A percentile compares a stretch with the other conserved stretches of the same genome.
phyloP scores from a whole-genome alignment of 106 monocot genomes.

The Platanthera guangdongensis region DNA sequence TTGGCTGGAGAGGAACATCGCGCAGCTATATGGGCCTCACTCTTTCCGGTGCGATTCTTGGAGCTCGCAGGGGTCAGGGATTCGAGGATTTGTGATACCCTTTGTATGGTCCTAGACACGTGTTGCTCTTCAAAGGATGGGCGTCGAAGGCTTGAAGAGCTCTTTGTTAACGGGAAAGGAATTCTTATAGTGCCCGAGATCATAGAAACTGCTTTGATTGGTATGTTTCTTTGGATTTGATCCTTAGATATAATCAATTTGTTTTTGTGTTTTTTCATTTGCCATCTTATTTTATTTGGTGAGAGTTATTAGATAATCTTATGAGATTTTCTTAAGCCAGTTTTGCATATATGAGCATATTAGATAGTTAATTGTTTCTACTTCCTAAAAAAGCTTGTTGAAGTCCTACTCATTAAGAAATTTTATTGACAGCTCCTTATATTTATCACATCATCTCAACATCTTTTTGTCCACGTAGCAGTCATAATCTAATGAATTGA shows the following conservation, averaged over 20 bases:
- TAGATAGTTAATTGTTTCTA: too few species aligned
- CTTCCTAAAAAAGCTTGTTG: background rate
- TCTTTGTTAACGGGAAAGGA: constrained; percentile 27
- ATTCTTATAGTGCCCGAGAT: constrained; percentile 37
- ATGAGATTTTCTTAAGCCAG: background rate
- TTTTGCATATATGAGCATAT: background rate
- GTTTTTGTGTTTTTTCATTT: background rate
- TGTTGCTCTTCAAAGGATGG: constrained; percentile 42
- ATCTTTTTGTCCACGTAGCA: too few species aligned
- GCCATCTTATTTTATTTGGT: too few species aligned
- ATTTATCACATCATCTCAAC: too few species aligned
- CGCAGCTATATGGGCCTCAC: constrained; percentile 34
- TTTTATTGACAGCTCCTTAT: too few species aligned
- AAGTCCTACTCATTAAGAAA: background rate
- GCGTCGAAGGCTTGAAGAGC: constrained; percentile 34
- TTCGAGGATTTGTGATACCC: constrained; percentile 26
- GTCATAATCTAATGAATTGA: too few species aligned
- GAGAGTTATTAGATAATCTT: too few species aligned
- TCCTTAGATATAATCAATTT: background rate
- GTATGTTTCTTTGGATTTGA: constrained; percentile 10
- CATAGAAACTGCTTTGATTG: constrained; percentile 30
- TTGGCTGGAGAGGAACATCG: constrained; percentile 50
- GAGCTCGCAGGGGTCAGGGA: constrained; percentile 31
- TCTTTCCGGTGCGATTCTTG: constrained; percentile 38
- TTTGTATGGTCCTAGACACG: constrained; percentile 63